Percentiles rank a stretch among this genome's conserved stretches.
These are phyloP conservation scores for Zygosaccharomyces siamensis DNA, from an alignment of 805 yeast species.

Conservation along the genomic window DNA sequence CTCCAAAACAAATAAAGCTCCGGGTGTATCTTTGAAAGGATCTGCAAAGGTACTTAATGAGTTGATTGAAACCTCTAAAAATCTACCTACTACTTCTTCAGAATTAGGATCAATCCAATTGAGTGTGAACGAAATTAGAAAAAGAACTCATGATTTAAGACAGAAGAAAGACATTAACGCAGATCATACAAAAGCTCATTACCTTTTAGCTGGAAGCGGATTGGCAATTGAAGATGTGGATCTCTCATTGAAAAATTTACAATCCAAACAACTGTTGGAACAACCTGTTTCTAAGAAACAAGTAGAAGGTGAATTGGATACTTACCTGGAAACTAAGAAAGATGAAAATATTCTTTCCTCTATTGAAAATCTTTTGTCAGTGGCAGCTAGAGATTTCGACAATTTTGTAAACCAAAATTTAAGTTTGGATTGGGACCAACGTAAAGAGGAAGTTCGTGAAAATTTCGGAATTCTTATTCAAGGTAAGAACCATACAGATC, in stretches of 20 bases:
- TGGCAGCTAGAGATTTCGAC: slow-evolving; percentile 82
- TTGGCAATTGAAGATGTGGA: slow-evolving; percentile 81
- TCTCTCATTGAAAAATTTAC: slow-evolving; percentile 44
- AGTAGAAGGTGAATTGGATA: slow-evolving; percentile 47
- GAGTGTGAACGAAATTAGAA: slow-evolving; percentile 72
- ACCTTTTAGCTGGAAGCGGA: slow-evolving; percentile 84
- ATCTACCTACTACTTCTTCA: slow-evolving; percentile 59
- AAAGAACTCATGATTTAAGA: slow-evolving; percentile 57
- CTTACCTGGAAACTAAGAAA: slow-evolving; percentile 60
- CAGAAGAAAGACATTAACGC: slow-evolving; percentile 39
- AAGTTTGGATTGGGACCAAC: slow-evolving; percentile 76
- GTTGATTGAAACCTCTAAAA: slow-evolving; percentile 68
- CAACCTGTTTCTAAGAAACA: slow-evolving; percentile 19
- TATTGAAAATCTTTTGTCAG: slow-evolving; percentile 69
- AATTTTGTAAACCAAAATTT: slow-evolving; percentile 65
- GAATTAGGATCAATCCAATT: slow-evolving; percentile 78
- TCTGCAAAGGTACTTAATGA: slow-evolving; percentile 48
- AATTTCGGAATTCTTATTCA: slow-evolving; percentile 56
- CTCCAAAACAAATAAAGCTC: slow-evolving; percentile 3
- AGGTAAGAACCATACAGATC: slow-evolving; percentile 19
- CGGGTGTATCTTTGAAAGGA: slow-evolving; percentile 5
- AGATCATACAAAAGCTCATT: slow-evolving; percentile 69
- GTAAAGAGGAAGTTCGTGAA: slow-evolving; percentile 68
- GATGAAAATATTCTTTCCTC: slow-evolving; percentile 79
- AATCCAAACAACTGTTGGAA: slow-evolving; percentile 38